Base-by-base conservation (phyloP, 441 rosid genomes). In the Adansonia grandidieri region DNA sequence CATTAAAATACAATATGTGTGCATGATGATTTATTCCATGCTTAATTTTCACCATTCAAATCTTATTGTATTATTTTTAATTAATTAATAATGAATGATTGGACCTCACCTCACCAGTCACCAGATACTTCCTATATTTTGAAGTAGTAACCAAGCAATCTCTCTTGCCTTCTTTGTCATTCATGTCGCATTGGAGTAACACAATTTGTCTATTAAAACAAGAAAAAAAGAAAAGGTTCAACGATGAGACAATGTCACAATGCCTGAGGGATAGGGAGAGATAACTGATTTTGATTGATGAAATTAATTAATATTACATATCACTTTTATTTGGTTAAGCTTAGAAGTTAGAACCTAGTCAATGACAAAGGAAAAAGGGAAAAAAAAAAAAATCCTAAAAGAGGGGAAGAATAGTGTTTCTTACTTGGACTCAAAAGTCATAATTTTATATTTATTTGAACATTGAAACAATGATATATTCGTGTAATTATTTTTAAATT, bases 111-210 rank as follows among this genome's bases (percentile, higher is more conserved):
- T 70, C 9, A 19, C 57, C 58, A 53, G n/a, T 53, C 8, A 53
- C 44, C 76, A 48, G n/a, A 71, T 50, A 17, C 70, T 48, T 60
- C 71, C 63, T 71, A 60, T 57, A 60, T 58, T 9, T 56, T 54
- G 48, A 22, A 64, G 70, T 9, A 15, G 24, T 61, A 1, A 66
- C 11, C 32, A 64, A 32, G 20, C 69, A 37, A 40, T 64, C 69
- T 64, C 47, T 32, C 14, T 5, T 0, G 1, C 15, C 32, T 32
- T 5, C 2, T 71, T 19, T 11, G 32, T 28, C 32, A 28, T 28
- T 28, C 32, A 28, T 28, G 32, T 28, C 32, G 32, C 32, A 28
- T 28, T 28, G 32, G 32, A 28, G 32, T 28, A 28, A 28, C 32
- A 28, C 32, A 2, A 28, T 28, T 2, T 28, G 32, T 28, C 32